Evolutionary conservation across 2,329 filamentous ascomycete genomes (phyloP), one percentile per base, ranked within the genome.

Genomic region (Neophaeococcomyces mojaviensis): DNA sequence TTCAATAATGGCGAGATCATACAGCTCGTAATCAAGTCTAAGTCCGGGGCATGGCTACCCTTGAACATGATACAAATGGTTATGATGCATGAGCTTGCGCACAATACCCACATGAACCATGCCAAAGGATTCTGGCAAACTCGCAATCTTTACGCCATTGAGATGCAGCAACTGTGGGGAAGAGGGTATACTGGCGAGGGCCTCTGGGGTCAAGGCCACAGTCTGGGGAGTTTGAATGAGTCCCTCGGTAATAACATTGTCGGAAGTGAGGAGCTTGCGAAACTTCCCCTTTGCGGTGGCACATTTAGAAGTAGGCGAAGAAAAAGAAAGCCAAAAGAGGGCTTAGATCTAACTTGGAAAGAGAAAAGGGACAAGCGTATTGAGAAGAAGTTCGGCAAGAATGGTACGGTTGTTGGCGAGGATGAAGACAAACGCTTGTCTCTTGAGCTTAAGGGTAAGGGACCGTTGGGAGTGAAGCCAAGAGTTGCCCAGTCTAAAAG

Each of bases 31-130:
- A 74, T 94, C 20, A 83, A 82, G 56, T 3, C 76, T 74, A 0
- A 78, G 78, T 20, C 75, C 69, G 72, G 71, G 6, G 55, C 63
- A 48, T 94, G 88, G 88, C 70, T 94, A 18, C 84, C 86, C 0
- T 88, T 92, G 59, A 73, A 79, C 50, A 88, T 88, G 59, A 85
- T 94, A 13, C 86, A 92, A 65, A 90, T 92, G 85, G 86, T 94
- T 54, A 94, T 94, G 88, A 89, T 94, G 79, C 88, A 94, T 62
- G 86, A 92, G 59, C 70, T 94, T 24, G 87, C 87, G 2, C 87
- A 94, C 63, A 89, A 85, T 72, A 84, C 86, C 63, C 83, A 94
- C 61, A 94, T 94, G 88, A 94, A 94, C 62, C 88, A 94, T 61
- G 84, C 81, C 1, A 75, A 78, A 46, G 79, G 78, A 2, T 94